Conservation (phyloP, 179 eudicot species). For the Actinidia chinensis region DNA sequence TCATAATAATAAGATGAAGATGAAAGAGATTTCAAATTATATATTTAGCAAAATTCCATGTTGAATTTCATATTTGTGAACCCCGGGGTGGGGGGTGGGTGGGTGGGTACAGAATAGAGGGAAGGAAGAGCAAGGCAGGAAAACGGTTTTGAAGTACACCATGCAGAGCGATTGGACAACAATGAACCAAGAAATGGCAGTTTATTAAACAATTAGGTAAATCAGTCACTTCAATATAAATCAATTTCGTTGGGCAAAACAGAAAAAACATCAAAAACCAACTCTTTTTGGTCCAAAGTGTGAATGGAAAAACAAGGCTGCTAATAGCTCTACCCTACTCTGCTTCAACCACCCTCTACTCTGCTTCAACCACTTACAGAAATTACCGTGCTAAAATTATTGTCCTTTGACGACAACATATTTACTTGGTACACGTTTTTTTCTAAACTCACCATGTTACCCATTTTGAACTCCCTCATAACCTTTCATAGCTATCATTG, state of each 20-base stretch:
- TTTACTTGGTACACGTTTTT: no score
- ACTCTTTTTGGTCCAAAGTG: background rate
- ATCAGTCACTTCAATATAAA: background rate
- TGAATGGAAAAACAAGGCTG: background rate
- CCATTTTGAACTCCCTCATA: no score
- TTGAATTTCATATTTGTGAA: background rate
- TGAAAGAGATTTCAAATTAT: no score
- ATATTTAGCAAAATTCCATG: no score
- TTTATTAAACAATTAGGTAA: background rate
- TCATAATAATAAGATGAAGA: slow-evolving; percentile 9
- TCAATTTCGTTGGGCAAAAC: background rate
- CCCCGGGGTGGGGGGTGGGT: background rate
- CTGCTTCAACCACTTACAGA: no score
- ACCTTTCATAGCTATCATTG: no score
- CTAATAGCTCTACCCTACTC: background rate
- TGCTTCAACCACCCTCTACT: no score
- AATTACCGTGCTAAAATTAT: no score
- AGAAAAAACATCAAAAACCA: background rate
- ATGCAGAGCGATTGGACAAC: background rate
- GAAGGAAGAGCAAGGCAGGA: background rate
- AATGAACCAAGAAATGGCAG: no score
- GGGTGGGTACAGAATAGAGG: no score
- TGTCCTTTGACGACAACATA: no score
- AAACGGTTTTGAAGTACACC: background rate
- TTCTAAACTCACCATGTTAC: no score